phyloP scores from a whole-genome alignment of 129 eudicot genomes.

The Escallonia rubra region DNA sequence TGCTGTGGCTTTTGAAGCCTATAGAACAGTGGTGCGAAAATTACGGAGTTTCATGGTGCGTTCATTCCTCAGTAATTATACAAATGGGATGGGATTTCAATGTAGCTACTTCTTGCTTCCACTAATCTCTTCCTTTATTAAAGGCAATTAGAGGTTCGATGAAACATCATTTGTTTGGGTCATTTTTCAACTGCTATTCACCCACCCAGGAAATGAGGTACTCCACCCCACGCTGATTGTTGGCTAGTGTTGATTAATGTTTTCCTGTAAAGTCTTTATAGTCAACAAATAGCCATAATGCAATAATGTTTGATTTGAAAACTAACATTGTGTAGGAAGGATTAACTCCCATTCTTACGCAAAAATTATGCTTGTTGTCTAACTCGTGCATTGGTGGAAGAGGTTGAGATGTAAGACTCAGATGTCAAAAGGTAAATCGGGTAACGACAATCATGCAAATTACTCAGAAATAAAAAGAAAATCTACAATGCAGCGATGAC shows the following conservation, averaged over 20 bases:
- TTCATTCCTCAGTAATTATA: constrained; percentile 3
- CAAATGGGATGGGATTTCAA: too few species aligned
- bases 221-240: neutral
- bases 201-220: neutral
- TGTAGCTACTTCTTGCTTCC: too few species aligned
- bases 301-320: constrained; percentile 1
- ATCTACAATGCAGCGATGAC: too few species aligned
- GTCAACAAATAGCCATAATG: neutral
- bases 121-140: neutral
- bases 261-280: neutral
- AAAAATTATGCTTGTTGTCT: constrained; percentile 1
- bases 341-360: constrained; percentile 8
- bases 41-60: neutral
- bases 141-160: neutral
- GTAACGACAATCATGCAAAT: too few species aligned
- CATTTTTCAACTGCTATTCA: constrained; percentile 3
- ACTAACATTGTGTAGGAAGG: neutral
- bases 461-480: too few species aligned
- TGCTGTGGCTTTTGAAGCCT: neutral
- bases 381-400: too few species aligned
- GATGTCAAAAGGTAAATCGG: too few species aligned
- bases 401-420: too few species aligned
- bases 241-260: neutral
- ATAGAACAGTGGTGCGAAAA: neutral
- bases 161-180: constrained; percentile 12